Base-by-base conservation (phyloP, 2,329 filamentous ascomycete genomes). In the Beauveria sp. region DNA sequence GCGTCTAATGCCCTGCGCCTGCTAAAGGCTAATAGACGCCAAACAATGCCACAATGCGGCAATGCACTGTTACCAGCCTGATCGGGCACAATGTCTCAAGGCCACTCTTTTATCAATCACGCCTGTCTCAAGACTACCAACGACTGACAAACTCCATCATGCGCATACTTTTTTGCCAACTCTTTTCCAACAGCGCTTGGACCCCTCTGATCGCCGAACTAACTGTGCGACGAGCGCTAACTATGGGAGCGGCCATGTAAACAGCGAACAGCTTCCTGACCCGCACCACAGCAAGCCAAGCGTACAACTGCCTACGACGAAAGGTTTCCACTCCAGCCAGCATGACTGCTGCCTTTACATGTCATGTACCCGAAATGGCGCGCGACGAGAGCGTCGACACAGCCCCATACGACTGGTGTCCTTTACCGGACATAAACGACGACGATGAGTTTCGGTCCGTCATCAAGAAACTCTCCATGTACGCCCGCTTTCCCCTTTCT, bases 401-500 rank as follows among this genome's bases (percentile, higher is more conserved):
- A 18, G 56, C 37, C 12, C 34, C 75, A 54, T 69, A 66, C 46
- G 70, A 72, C 24, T 53, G 34, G 34, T 37, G 65, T 3, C 70
- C 76, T 12, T 74, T 87, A 40, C 86, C 86, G 20, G 73, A 81
- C 46, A 87, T 90, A 66, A 72, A 70, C 8, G 73, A 80, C 18
- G 75, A 80, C 26, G 86, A 90, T 67, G 72, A 75, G 26, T 89
- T 90, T 68, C 83, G 85, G 51, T 77, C 79, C 16, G 77, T 90
- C 20, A 82, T 89, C 61, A 84, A 85, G 74, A 87, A 89, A 75
- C 77, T 91, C 41, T 87, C 86, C 2, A 70, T 78, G 84, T 88
- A 71, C 63, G 80, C 68, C 3, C 10, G 14, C 53, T 10, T 26
- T n/a, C 28, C 55, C 44, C 20, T 14, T n/a, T 14, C 28, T n/a